Evolutionary conservation across 768 basidiomycete genomes (phyloP).

Genomic region (Pholiota microspora): DNA sequence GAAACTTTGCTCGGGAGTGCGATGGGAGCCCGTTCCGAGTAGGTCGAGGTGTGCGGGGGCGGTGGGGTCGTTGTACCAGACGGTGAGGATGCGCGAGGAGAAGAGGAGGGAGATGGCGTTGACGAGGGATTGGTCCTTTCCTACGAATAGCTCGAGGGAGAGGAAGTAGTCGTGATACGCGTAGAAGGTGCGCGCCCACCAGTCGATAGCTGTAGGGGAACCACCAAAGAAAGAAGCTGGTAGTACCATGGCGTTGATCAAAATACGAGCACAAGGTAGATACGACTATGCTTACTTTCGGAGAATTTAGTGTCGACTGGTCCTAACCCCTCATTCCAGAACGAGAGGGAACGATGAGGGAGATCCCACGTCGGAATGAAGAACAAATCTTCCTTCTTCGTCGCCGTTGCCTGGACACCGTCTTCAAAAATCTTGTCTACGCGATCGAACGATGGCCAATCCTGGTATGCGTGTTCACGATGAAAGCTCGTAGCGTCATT

Average conservation of each 20-base stretch:
- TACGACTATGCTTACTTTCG: slow-evolving; percentile 42
- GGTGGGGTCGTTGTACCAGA: slow-evolving; percentile 36
- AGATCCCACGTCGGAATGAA: slow-evolving; percentile 44
- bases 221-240: slow-evolving; percentile 60
- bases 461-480: slow-evolving; percentile 35
- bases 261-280: not conserved
- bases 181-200: slow-evolving; percentile 47
- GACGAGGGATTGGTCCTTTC: slow-evolving; percentile 46
- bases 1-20: slow-evolving; percentile 18
- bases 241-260: not conserved
- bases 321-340: slow-evolving; percentile 46
- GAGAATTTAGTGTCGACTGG: slow-evolving; percentile 49
- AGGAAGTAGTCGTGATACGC: slow-evolving; percentile 52
- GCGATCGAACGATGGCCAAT: slow-evolving; percentile 46
- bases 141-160: slow-evolving; percentile 41
- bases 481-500: slow-evolving; percentile 53
- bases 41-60: slow-evolving; percentile 23
- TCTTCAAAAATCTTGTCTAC: slow-evolving; percentile 40
- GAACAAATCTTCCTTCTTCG: slow-evolving; percentile 38
- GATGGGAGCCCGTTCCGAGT: slow-evolving; percentile 18
- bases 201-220: slow-evolving; percentile 37
- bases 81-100: slow-evolving; percentile 18
- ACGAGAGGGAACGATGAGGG: slow-evolving; percentile 29
- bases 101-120: not conserved
- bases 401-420: slow-evolving; percentile 27